These are phyloP conservation scores for Saccharomycopsis fibuligera DNA, from an alignment of 805 yeast genomes.

Conservation along the genomic window DNA sequence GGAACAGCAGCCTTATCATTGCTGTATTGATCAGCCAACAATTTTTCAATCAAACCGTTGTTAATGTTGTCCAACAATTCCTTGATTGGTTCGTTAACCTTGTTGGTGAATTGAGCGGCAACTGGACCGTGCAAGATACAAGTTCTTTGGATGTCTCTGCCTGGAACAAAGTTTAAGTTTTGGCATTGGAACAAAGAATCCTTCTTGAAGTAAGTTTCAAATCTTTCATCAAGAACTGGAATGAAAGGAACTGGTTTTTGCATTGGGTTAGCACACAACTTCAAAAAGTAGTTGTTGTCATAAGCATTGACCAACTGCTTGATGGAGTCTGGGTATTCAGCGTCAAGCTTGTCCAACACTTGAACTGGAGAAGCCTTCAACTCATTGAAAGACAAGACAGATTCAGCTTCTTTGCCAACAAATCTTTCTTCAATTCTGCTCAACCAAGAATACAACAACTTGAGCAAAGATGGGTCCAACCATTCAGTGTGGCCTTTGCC, in stretches of 20 bases:
- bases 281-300: constrained; percentile 89
- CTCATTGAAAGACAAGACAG: constrained; percentile 68
- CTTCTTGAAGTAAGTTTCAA: constrained; percentile 95
- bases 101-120: constrained; percentile 85
- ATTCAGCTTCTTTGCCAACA: constrained; percentile 46
- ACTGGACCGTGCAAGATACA: constrained; percentile 99
- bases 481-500: constrained; percentile 54
- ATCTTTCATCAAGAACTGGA: constrained; percentile 89
- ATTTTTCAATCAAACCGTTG: constrained; percentile 74
- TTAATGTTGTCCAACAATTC: constrained; percentile 84
- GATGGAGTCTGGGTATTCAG: constrained; percentile 66
- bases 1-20: constrained; percentile 74
- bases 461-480: constrained; percentile 83
- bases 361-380: constrained; percentile 64
- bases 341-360: constrained; percentile 53
- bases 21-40: constrained; percentile 62
- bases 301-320: constrained; percentile 87
- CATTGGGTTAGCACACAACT: constrained; percentile 69
- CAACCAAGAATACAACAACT: constrained; percentile 78
- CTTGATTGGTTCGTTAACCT: constrained; percentile 88
- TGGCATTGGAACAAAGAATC: constrained; percentile 99
- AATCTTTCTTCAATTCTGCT: constrained; percentile 98
- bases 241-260: constrained; percentile 99
- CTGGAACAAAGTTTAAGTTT: constrained; percentile 92
- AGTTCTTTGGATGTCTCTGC: constrained; percentile 95